Evolutionary conservation across 2,329 filamentous ascomycete genomes (phyloP), one percentile per base, ranked within the genome.

Genomic region (Amesomyces nigricolor): DNA sequence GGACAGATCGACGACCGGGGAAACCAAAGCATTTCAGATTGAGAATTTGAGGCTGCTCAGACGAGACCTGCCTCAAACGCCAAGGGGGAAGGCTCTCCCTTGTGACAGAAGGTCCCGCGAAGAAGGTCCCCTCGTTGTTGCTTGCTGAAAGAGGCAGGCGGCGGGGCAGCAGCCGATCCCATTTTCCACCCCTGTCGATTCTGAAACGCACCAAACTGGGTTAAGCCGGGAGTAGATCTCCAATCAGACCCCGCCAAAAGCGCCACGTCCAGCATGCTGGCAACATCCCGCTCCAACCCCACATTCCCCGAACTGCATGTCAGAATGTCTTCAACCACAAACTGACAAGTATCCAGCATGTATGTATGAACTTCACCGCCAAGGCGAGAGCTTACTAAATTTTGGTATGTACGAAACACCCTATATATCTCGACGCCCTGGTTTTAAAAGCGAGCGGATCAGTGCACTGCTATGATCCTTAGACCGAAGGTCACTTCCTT

Each of bases 161-260:
- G 37, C 50, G 52, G 58, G 30, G 51, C 47, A 44, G 17, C 39
- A 30, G 58, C 14, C 50, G 56, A 62, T 62, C 57, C 3, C 57
- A 53, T 52, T 62, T 59, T 47, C 16, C 1, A 45, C 57, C 58
- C 58, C 39, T 56, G 61, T 50, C 49, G 16, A 40, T 37, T 59
- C 48, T 62, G 61, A 62, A 62, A 62, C 61, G 53, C 47, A 14
- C 58, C 32, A 58, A 35, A 6, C 29, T 35, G 46, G 51, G 49
- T 38, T 10, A 35, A 35, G 11, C 32, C 11, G 32, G 8, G 32
- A 13, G 32, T 7, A 35, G 30, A 37, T 30, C 29, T 44, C 60
- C 55, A 60, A 60, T 58, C 30, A 54, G 4, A 19, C 29, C 3
- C 4, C 30, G 35, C 10, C 14, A 13, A 32, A 42, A 13, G 19